Evolutionary conservation across 768 basidiomycete genomes (phyloP).

Genomic region (Termitomyces eurrhizus): DNA sequence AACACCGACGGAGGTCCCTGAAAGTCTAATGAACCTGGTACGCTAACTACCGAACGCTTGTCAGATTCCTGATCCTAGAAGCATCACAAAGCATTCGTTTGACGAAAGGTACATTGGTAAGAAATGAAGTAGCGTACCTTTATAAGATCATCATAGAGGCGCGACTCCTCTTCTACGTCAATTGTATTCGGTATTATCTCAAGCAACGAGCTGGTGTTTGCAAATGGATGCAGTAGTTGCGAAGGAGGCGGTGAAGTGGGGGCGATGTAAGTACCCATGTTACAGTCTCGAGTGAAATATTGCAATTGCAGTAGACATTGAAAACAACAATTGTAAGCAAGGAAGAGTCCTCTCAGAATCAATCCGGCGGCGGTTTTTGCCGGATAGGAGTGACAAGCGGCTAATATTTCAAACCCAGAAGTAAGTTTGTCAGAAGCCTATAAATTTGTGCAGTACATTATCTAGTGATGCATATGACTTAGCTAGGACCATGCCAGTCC

Average conservation of each 20-base stretch:
- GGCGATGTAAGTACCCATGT: slow-evolving; percentile 11
- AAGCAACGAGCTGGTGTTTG: slow-evolving; percentile 40
- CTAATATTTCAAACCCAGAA: no score
- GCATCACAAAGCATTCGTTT: background rate
- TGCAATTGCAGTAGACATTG: background rate
- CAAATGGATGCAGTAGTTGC: slow-evolving; percentile 36
- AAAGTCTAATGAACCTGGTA: slow-evolving; percentile 22
- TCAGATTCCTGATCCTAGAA: slow-evolving; percentile 15
- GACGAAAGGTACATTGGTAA: background rate
- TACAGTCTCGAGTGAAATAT: background rate
- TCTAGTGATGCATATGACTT: no score
- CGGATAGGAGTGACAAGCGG: background rate
- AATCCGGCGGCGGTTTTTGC: background rate
- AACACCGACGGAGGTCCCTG: slow-evolving; percentile 49
- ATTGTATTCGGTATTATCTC: slow-evolving; percentile 56
- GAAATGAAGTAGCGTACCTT: slow-evolving; percentile 19
- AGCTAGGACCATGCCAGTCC: no score
- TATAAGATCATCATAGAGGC: slow-evolving; percentile 62
- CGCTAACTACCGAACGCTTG: slow-evolving; percentile 14
- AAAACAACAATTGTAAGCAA: background rate
- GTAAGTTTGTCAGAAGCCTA: no score
- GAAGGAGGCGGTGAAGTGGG: background rate
- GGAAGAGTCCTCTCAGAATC: background rate
- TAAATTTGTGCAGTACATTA: no score
- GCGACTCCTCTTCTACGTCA: slow-evolving; percentile 65